These are phyloP conservation scores for Lachnellula cervina DNA, from an alignment of 2,329 filamentous ascomycete genomes.

Conservation along the genomic window DNA sequence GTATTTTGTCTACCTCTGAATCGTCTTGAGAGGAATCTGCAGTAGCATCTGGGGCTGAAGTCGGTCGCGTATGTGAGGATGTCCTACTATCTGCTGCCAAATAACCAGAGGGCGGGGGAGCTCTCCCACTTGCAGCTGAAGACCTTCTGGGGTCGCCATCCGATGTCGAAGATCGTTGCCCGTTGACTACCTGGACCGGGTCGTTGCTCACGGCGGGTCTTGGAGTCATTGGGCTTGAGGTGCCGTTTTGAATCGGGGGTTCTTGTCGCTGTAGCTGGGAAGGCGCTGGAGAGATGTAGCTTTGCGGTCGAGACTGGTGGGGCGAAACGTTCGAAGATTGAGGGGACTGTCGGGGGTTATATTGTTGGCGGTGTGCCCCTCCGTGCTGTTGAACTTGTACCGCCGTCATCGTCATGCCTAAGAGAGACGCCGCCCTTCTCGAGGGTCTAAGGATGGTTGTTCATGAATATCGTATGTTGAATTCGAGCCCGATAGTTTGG, in stretches of 20 bases:
- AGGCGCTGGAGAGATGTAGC: slow-evolving; percentile 16
- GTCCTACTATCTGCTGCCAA: slow-evolving; percentile 7
- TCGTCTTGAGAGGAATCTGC: slow-evolving; percentile 29
- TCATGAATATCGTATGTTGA: slow-evolving; percentile 15
- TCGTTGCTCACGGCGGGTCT: slow-evolving; percentile 26
- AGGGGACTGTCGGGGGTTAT: slow-evolving; percentile 26
- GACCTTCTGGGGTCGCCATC: slow-evolving; percentile 7
- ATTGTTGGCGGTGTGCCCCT: slow-evolving; percentile 25
- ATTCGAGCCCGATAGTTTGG: not conserved
- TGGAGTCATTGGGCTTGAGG: slow-evolving; percentile 13
- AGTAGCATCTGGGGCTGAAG: slow-evolving; percentile 18
- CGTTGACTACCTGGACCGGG: slow-evolving; percentile 18
- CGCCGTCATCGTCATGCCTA: slow-evolving; percentile 30
- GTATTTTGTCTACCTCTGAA: slow-evolving; percentile 21
- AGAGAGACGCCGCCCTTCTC: slow-evolving; percentile 21
- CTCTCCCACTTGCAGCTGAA: slow-evolving; percentile 1
- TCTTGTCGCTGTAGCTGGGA: slow-evolving; percentile 20
- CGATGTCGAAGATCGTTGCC: slow-evolving; percentile 7
- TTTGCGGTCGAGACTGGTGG: slow-evolving; percentile 26
- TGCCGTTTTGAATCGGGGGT: slow-evolving; percentile 21
- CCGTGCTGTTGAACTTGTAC: slow-evolving; percentile 29
- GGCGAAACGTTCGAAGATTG: slow-evolving; percentile 25
- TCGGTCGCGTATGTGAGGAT: slow-evolving; percentile 14
- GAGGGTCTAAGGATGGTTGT: slow-evolving; percentile 8
- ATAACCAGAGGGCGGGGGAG: not conserved